Conservation (phyloP, 2,329 filamentous ascomycete species). For the Colletotrichum tofieldiae region DNA sequence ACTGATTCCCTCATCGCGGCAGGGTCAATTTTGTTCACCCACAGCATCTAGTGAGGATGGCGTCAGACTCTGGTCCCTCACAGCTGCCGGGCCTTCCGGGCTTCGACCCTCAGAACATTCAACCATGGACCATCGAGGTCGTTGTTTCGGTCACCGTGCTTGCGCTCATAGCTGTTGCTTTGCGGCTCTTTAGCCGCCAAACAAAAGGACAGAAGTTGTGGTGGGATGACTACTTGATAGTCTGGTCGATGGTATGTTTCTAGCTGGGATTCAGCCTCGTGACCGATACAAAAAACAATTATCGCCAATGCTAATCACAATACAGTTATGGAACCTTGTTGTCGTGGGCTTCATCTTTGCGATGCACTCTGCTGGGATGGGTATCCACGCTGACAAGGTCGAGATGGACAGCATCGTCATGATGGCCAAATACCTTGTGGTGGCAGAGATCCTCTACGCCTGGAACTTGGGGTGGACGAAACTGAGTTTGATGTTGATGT, state of each 20-base stretch:
- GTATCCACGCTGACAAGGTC: slow-evolving; percentile 60
- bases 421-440: slow-evolving; percentile 64
- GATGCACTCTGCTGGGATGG: slow-evolving; percentile 63
- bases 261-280: too few relatives aligned
- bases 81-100: slow-evolving; percentile 48
- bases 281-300: background rate
- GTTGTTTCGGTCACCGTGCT: slow-evolving; percentile 59
- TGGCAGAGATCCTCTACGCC: slow-evolving; percentile 64
- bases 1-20: slow-evolving; percentile 8
- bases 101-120: slow-evolving; percentile 55
- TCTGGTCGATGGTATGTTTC: slow-evolving; percentile 62
- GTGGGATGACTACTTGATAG: slow-evolving; percentile 67
- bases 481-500: slow-evolving; percentile 66
- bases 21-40: background rate
- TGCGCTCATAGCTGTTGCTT: slow-evolving; percentile 55
- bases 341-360: slow-evolving; percentile 64
- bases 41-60: slow-evolving; percentile 14
- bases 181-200: slow-evolving; percentile 59
- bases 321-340: slow-evolving; percentile 57
- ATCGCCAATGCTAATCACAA: background rate
- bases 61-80: slow-evolving; percentile 29
- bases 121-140: slow-evolving; percentile 60
- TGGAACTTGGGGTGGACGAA: slow-evolving; percentile 67
- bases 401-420: slow-evolving; percentile 55
- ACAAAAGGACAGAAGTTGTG: slow-evolving; percentile 61